phyloP scores from a whole-genome alignment of 2,329 filamentous ascomycete genomes.

The Aspergillus alliaceus region DNA sequence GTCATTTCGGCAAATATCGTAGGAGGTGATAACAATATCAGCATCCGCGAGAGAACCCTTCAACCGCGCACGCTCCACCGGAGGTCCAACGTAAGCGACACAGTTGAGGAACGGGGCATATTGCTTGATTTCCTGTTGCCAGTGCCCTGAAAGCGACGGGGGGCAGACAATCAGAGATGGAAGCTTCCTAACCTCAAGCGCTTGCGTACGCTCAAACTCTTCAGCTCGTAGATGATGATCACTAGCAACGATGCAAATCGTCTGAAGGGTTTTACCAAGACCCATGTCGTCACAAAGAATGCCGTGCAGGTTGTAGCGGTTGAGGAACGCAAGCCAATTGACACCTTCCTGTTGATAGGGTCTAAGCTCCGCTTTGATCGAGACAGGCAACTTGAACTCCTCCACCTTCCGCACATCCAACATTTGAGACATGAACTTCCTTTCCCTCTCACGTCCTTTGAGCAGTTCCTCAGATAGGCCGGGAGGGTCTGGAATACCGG shows the following conservation, averaged over 20 bases:
- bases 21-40: slow-evolving; percentile 95
- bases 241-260: slow-evolving; percentile 95
- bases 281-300: slow-evolving; percentile 99
- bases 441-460: slow-evolving; percentile 86
- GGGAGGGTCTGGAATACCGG: slow-evolving; percentile 93
- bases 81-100: slow-evolving; percentile 87
- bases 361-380: slow-evolving; percentile 93
- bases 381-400: slow-evolving; percentile 86
- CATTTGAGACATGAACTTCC: slow-evolving; percentile 95
- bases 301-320: slow-evolving; percentile 95
- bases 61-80: slow-evolving; percentile 72
- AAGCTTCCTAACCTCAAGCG: slow-evolving; percentile 73
- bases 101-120: slow-evolving; percentile 93
- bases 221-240: slow-evolving; percentile 93
- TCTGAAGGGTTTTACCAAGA: slow-evolving; percentile 95
- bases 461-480: slow-evolving; percentile 86
- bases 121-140: slow-evolving; percentile 95
- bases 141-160: slow-evolving; percentile 93
- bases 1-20: slow-evolving; percentile 96
- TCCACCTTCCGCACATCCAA: slow-evolving; percentile 97
- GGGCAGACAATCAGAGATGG: slow-evolving; percentile 95
- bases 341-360: slow-evolving; percentile 98
- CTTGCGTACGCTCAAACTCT: slow-evolving; percentile 79
- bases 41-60: slow-evolving; percentile 70
- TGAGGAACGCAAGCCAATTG: slow-evolving; percentile 97